A percentile compares a stretch with the other conserved stretches of the same genome.
Conservation (phyloP, 805 yeast genomes). For the Diddensiella santjacobensis region DNA sequence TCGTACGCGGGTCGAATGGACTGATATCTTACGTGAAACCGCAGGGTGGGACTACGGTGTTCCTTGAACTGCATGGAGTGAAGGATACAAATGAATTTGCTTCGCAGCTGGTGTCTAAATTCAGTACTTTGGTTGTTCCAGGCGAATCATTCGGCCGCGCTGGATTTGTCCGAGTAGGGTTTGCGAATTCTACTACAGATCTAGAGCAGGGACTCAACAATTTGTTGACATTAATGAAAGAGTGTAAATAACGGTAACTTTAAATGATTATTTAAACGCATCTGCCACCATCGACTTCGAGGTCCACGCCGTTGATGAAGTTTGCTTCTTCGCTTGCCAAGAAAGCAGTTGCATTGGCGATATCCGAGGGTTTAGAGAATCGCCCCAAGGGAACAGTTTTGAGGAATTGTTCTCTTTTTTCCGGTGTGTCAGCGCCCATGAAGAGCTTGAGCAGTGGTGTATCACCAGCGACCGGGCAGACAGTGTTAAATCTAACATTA, state of each 20-base stretch:
- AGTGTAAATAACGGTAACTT: background rate
- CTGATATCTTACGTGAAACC: conserved; percentile 42
- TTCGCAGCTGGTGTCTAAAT: conserved; percentile 35
- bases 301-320: conserved; percentile 37
- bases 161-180: conserved; percentile 47
- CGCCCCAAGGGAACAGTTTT: conserved; percentile 36
- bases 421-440: conserved; percentile 31
- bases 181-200: conserved; percentile 41
- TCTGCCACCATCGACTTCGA: conserved; percentile 39
- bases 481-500: conserved; percentile 39
- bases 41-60: conserved; percentile 46
- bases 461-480: conserved; percentile 42
- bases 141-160: conserved; percentile 45
- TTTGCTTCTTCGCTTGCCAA: conserved; percentile 37
- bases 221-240: conserved; percentile 16
- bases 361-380: conserved; percentile 37
- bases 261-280: conserved; percentile 6
- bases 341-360: conserved; percentile 36
- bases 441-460: conserved; percentile 38
- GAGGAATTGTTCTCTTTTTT: conserved; percentile 26
- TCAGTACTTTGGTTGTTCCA: conserved; percentile 43
- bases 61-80: conserved; percentile 36
- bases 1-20: conserved; percentile 34
- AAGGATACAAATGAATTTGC: conserved; percentile 36
- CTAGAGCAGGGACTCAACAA: conserved; percentile 36